phyloP scores from a whole-genome alignment of 768 basidiomycete species.

The Hygrophorus pudorinus region DNA sequence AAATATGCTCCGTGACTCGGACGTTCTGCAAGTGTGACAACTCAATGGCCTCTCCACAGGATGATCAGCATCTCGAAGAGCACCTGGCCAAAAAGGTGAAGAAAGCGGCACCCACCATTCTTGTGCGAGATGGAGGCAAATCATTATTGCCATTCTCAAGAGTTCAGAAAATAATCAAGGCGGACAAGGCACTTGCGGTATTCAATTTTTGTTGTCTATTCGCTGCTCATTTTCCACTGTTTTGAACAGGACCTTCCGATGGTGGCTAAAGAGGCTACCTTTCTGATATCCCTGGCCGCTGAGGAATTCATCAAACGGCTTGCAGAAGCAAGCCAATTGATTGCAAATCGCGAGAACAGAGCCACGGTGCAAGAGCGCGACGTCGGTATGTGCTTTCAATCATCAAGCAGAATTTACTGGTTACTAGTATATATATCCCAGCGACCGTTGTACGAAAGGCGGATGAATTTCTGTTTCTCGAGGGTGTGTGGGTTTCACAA shows the following conservation, averaged over 20 bases:
- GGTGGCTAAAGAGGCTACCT: conserved; percentile 66
- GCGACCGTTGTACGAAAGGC: conserved; percentile 53
- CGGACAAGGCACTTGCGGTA: conserved; percentile 51
- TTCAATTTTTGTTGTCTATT: not conserved
- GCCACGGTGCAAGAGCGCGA: conserved; percentile 72
- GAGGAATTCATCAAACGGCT: conserved; percentile 82
- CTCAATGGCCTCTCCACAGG: too few relatives aligned
- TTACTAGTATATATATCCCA: conserved; percentile 16
- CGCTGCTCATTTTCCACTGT: not conserved
- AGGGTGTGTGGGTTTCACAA: conserved; percentile 37
- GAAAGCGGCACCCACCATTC: too few relatives aligned
- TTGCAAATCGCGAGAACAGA: conserved; percentile 63
- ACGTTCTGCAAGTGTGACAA: too few relatives aligned
- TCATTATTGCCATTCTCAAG: conserved; percentile 66
- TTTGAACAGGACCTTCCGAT: conserved; percentile 66
- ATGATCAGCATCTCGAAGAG: too few relatives aligned
- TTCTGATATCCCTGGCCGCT: conserved; percentile 73
- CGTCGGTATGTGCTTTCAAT: conserved; percentile 42
- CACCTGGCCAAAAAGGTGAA: too few relatives aligned
- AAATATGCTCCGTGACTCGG: too few relatives aligned
- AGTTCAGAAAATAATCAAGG: conserved; percentile 79
- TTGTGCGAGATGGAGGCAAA: conserved; percentile 44
- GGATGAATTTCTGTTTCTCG: conserved; percentile 72
- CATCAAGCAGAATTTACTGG: not conserved
- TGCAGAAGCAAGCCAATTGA: conserved; percentile 57